Percentiles rank a stretch among this genome's conserved stretches.
These are phyloP conservation scores for Pleurotus giganteus DNA, from an alignment of 768 basidiomycete genomes.

Conservation along the genomic window DNA sequence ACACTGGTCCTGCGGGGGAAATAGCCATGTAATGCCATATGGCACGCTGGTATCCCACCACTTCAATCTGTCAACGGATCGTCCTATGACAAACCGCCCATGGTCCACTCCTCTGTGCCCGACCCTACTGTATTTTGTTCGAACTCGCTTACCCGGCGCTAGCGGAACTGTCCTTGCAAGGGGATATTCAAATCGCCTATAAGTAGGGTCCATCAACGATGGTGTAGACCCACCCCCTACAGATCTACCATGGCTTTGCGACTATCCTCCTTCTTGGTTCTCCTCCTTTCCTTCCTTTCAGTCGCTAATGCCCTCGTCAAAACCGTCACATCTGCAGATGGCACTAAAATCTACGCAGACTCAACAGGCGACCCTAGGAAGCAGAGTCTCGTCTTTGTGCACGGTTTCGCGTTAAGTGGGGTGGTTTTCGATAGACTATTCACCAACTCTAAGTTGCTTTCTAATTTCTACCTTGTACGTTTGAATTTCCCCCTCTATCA, in stretches of 20 bases:
- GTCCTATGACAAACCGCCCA: too few relatives aligned
- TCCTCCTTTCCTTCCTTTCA: background rate
- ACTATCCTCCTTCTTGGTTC: background rate
- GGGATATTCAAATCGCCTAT: too few relatives aligned
- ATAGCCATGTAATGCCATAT: too few relatives aligned
- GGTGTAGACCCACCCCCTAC: background rate
- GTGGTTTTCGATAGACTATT: slow-evolving; percentile 8
- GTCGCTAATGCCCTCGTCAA: background rate
- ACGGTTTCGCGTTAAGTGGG: slow-evolving; percentile 1
- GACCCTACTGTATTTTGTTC: too few relatives aligned
- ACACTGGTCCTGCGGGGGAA: too few relatives aligned
- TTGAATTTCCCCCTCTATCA: background rate
- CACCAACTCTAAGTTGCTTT: background rate
- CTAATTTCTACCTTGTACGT: background rate
- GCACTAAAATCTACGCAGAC: slow-evolving; percentile 29
- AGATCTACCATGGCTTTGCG: background rate
- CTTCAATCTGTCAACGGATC: too few relatives aligned
- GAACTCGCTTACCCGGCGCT: too few relatives aligned
- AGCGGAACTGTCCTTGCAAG: too few relatives aligned
- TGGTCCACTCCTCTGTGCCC: too few relatives aligned
- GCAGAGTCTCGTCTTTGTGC: slow-evolving; percentile 10
- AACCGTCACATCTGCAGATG: slow-evolving; percentile 25
- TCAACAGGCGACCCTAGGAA: slow-evolving; percentile 4
- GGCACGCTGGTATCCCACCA: too few relatives aligned
- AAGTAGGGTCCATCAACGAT: background rate